Percentiles rank a stretch among this genome's conserved stretches.
phyloP scores from a whole-genome alignment of 352 stramenopile genomes.

The Phytophthora boehmeriae region DNA sequence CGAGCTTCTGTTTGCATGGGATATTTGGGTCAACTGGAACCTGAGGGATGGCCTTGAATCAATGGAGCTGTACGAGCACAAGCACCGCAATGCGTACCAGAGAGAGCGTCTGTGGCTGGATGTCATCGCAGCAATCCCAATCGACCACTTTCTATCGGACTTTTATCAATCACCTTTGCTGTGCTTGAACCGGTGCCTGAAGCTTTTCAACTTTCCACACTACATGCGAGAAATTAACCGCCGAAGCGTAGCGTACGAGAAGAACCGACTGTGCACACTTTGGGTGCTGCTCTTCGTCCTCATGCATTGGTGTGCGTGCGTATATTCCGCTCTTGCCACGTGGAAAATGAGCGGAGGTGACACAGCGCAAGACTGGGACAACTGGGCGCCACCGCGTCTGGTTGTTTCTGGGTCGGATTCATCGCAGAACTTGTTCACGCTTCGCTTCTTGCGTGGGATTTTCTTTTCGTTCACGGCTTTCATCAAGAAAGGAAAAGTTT shows the following conservation, averaged over 20 bases:
- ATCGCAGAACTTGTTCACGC: constrained; percentile 11
- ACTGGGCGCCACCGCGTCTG: constrained; percentile 38
- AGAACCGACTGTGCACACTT: constrained; percentile 46
- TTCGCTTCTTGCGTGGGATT: constrained; percentile 50
- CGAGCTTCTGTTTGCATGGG: constrained; percentile 54
- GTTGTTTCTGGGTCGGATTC: constrained; percentile 7
- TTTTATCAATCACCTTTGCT: constrained; percentile 49
- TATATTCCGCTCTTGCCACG: constrained; percentile 41
- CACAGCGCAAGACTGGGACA: constrained; percentile 34
- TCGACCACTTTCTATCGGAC: constrained; percentile 56
- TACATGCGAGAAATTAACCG: constrained; percentile 63
- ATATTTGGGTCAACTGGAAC: constrained; percentile 73
- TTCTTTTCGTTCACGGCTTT: constrained; percentile 54
- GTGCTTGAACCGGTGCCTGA: constrained; percentile 53
- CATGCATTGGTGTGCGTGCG: constrained; percentile 61
- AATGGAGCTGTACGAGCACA: constrained; percentile 59
- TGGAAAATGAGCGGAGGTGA: neutral
- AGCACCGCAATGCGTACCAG: constrained; percentile 44
- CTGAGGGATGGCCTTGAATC: constrained; percentile 47
- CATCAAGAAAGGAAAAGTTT: constrained; percentile 52
- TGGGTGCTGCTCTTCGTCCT: constrained; percentile 49
- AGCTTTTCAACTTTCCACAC: constrained; percentile 56
- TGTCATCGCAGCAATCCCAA: constrained; percentile 47
- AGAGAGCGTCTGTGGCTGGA: constrained; percentile 46
- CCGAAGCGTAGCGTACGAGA: constrained; percentile 55